A percentile compares a stretch with the other conserved stretches of the same genome.
phyloP scores from a whole-genome alignment of 164 flowering plant genomes.

The Nelumbo lutea region DNA sequence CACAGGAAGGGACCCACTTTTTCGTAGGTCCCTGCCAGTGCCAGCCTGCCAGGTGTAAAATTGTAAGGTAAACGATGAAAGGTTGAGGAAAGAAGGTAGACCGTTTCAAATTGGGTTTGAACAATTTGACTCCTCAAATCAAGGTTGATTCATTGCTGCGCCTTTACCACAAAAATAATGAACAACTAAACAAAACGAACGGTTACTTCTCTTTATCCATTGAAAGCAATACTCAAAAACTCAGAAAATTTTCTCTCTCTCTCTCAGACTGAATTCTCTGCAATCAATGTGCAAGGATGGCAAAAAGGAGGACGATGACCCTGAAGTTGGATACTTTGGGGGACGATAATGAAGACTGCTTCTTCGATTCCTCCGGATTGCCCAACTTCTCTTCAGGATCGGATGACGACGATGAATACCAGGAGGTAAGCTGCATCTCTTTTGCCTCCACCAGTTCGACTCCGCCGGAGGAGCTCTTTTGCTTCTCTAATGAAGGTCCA shows the following conservation, averaged over 20 bases:
- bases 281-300: conserved; percentile 21
- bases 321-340: conserved; percentile 60
- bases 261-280: not conserved
- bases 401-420: conserved; percentile 50
- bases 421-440: conserved; percentile 63
- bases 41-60: too few species aligned
- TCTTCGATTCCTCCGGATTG: conserved; percentile 64
- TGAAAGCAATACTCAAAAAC: not conserved
- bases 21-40: too few species aligned
- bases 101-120: too few species aligned
- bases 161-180: too few species aligned
- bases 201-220: conserved; percentile 28
- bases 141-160: too few species aligned
- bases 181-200: too few species aligned
- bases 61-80: too few species aligned
- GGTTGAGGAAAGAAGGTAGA: too few species aligned
- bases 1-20: too few species aligned
- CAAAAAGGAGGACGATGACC: conserved; percentile 36
- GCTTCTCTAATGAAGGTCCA: conserved; percentile 4
- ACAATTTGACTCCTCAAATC: too few species aligned
- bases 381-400: conserved; percentile 48
- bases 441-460: conserved; percentile 51
- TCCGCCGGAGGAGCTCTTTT: conserved; percentile 14
- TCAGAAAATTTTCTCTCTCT: not conserved
- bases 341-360: conserved; percentile 47